These are phyloP conservation scores for Combretum micranthum DNA, from an alignment of 345 rosid species.

Conservation along the genomic window DNA sequence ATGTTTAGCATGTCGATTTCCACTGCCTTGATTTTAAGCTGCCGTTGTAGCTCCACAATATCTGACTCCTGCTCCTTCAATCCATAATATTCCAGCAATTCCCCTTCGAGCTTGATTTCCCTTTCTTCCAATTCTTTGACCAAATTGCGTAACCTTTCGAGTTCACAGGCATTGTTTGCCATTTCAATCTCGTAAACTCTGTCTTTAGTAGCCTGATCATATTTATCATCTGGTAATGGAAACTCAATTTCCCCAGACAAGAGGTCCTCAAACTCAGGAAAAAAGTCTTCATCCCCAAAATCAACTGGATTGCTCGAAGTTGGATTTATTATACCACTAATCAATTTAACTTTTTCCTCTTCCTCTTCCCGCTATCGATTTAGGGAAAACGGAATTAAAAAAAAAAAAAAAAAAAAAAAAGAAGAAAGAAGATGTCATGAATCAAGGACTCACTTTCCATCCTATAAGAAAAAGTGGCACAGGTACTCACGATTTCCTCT, in stretches of 20 bases:
- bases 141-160: conserved; percentile 58
- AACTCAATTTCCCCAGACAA: conserved; percentile 76
- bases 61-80: conserved; percentile 87
- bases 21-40: conserved; percentile 87
- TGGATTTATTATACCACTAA: conserved; percentile 63
- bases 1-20: conserved; percentile 91
- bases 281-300: conserved; percentile 49
- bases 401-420: not conserved
- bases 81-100: conserved; percentile 88
- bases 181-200: conserved; percentile 54
- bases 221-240: conserved; percentile 45
- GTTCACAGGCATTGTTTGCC: conserved; percentile 67
- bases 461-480: too few relatives aligned
- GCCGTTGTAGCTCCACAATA: conserved; percentile 64
- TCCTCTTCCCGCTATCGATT: conserved; percentile 33
- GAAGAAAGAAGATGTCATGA: too few relatives aligned
- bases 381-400: not conserved
- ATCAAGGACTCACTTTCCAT: too few relatives aligned
- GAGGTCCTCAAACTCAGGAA: conserved; percentile 78
- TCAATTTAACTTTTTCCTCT: conserved; percentile 85
- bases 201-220: conserved; percentile 51
- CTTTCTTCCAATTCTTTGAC: conserved; percentile 84
- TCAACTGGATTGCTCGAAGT: conserved; percentile 33
- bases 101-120: conserved; percentile 92
- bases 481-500: conserved; percentile 50